These are phyloP conservation scores for Salicornia ramosissima DNA, from an alignment of 148 eudicot species.

Conservation along the genomic window DNA sequence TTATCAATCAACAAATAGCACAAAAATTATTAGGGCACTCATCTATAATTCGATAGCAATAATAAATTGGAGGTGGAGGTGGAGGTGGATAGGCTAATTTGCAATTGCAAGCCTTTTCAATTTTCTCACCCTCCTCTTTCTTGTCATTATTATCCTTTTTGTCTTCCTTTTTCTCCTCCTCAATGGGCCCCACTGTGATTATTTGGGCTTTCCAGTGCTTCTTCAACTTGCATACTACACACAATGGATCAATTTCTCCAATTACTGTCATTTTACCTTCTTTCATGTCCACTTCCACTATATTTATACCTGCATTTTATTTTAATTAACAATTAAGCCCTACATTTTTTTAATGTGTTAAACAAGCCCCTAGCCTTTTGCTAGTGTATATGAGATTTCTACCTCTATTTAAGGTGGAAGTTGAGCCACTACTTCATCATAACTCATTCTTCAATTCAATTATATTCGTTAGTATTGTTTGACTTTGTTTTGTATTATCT, in stretches of 20 bases:
- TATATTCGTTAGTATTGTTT: too few relatives aligned
- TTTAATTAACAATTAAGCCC: too few relatives aligned
- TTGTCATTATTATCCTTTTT: conserved; percentile 4
- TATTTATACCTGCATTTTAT: conserved; percentile 46
- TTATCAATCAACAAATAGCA: conserved; percentile 38
- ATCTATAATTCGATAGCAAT: conserved; percentile 30
- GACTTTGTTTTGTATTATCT: too few relatives aligned
- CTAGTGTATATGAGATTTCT: too few relatives aligned
- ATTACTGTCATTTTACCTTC: conserved; percentile 55
- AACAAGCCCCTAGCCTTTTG: too few relatives aligned
- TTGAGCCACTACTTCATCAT: too few relatives aligned
- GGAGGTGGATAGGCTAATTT: conserved; percentile 9
- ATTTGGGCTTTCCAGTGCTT: conserved; percentile 44
- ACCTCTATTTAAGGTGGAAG: too few relatives aligned
- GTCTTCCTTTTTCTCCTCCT: conserved; percentile 41
- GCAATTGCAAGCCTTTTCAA: conserved; percentile 17
- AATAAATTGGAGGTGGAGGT: conserved; percentile 19
- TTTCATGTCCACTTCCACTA: conserved; percentile 54
- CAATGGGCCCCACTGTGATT: conserved; percentile 55
- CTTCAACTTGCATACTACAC: conserved; percentile 40
- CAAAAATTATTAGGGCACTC: conserved; percentile 58
- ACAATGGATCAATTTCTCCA: conserved; percentile 54
- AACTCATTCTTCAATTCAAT: too few relatives aligned
- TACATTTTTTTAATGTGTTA: too few relatives aligned
- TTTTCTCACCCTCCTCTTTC: background rate